phyloP scores from a whole-genome alignment of 2,329 filamentous ascomycete species.

The Fusarium annulatum region DNA sequence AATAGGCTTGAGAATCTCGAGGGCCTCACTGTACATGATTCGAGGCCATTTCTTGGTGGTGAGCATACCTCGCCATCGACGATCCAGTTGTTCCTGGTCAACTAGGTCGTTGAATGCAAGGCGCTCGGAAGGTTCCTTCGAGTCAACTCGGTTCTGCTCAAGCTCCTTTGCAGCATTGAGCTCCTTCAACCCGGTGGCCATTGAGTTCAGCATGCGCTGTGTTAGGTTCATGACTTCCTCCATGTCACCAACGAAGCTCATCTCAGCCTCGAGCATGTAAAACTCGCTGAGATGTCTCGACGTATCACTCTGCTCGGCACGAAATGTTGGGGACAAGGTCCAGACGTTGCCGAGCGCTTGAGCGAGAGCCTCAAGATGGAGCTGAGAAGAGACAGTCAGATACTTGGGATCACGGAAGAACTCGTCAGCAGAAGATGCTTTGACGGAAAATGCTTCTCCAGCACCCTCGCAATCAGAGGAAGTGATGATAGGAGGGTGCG shows the following conservation, averaged over 20 bases:
- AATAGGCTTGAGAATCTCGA: slow-evolving; percentile 73
- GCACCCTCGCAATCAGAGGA: slow-evolving; percentile 98
- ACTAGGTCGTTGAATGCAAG: slow-evolving; percentile 58
- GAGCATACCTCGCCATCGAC: slow-evolving; percentile 79
- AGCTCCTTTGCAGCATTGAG: slow-evolving; percentile 61
- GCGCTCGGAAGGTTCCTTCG: slow-evolving; percentile 54
- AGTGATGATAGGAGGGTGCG: slow-evolving; percentile 92
- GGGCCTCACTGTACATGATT: slow-evolving; percentile 84
- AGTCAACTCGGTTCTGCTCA: slow-evolving; percentile 48
- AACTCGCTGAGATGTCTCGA: slow-evolving; percentile 95
- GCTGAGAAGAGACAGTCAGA: slow-evolving; percentile 92
- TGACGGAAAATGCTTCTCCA: slow-evolving; percentile 88
- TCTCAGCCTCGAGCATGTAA: slow-evolving; percentile 97
- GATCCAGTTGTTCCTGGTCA: slow-evolving; percentile 61
- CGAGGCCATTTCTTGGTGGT: slow-evolving; percentile 72
- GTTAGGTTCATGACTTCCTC: slow-evolving; percentile 80
- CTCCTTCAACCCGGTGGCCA: slow-evolving; percentile 54
- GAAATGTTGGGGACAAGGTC: slow-evolving; percentile 93
- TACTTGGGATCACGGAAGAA: slow-evolving; percentile 95
- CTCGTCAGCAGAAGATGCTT: slow-evolving; percentile 53
- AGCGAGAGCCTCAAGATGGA: slow-evolving; percentile 92
- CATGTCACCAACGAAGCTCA: slow-evolving; percentile 80
- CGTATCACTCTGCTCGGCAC: slow-evolving; percentile 93
- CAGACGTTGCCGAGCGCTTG: slow-evolving; percentile 92
- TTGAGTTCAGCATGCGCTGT: slow-evolving; percentile 77